Percentiles rank a stretch among this genome's conserved stretches.
Conservation (phyloP, 164 flowering plant genomes). For the Echeveria elegans region DNA sequence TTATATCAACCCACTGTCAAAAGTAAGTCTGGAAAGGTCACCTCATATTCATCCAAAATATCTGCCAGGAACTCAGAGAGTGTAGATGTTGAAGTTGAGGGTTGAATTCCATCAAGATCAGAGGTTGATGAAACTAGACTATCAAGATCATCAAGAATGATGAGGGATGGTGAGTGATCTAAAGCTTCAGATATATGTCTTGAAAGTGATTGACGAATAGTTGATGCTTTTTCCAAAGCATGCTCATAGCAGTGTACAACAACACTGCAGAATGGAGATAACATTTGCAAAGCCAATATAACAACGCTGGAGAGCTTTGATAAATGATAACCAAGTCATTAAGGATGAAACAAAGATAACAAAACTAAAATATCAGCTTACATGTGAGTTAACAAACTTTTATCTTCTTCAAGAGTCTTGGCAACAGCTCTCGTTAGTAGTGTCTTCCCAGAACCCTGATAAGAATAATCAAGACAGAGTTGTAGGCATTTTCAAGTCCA, state of each 20-base stretch:
- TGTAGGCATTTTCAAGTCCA: no score
- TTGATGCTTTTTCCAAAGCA: conserved; percentile 55
- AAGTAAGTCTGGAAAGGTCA: conserved; percentile 17
- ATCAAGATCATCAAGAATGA: conserved; percentile 92
- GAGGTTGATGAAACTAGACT: conserved; percentile 54
- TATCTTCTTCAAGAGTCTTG: conserved; percentile 48
- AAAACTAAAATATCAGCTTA: conserved; percentile 21
- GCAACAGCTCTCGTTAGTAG: conserved; percentile 62
- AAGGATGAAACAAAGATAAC: background rate
- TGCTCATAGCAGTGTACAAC: conserved; percentile 61
- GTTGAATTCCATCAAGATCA: conserved; percentile 66
- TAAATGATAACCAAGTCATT: no score
- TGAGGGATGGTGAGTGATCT: conserved; percentile 75
- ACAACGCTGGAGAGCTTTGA: background rate
- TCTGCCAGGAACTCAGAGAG: conserved; percentile 59
- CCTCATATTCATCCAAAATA: conserved; percentile 87
- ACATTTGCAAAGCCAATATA: conserved; percentile 1
- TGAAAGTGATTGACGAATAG: conserved; percentile 49
- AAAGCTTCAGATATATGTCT: conserved; percentile 65
- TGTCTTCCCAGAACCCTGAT: conserved; percentile 94
- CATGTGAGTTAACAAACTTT: conserved; percentile 66
- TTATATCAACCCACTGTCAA: background rate
- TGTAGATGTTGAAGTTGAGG: conserved; percentile 36
- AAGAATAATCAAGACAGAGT: no score
- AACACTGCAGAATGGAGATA: conserved; percentile 42